Conservation (phyloP, 2,329 filamentous ascomycete genomes). For the Huntiella omanensis region DNA sequence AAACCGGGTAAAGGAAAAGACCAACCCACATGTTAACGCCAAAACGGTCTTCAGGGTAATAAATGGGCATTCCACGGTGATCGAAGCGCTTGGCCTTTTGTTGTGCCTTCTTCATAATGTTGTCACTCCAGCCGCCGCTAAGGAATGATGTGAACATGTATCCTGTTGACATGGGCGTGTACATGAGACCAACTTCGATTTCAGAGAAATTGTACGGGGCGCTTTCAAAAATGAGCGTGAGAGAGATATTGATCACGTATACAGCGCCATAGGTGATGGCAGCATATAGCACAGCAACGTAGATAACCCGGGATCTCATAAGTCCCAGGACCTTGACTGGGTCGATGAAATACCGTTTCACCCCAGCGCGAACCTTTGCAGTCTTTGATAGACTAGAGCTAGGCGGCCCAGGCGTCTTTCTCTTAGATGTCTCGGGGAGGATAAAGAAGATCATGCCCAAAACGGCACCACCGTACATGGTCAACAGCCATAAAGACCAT, state of each 20-base stretch:
- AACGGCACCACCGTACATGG: constrained; percentile 46
- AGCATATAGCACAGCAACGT: constrained; percentile 55
- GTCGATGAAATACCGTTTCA: constrained; percentile 48
- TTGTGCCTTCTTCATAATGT: constrained; percentile 63
- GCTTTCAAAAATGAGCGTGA: constrained; percentile 49
- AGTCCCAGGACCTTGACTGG: constrained; percentile 53
- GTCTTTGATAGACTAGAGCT: neutral
- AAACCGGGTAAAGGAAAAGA: constrained; percentile 48
- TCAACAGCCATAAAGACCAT: constrained; percentile 60
- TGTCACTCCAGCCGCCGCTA: constrained; percentile 61
- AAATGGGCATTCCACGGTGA: constrained; percentile 43
- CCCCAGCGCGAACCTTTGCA: constrained; percentile 29
- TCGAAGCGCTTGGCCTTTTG: constrained; percentile 50
- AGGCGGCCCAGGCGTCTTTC: constrained; percentile 18
- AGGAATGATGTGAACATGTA: constrained; percentile 51
- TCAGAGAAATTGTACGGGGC: constrained; percentile 50
- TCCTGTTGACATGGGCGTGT: constrained; percentile 57
- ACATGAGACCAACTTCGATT: constrained; percentile 54
- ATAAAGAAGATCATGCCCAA: constrained; percentile 37
- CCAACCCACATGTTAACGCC: constrained; percentile 66
- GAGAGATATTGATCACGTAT: constrained; percentile 59
- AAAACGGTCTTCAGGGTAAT: constrained; percentile 64
- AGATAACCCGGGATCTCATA: constrained; percentile 55
- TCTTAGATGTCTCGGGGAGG: constrained; percentile 45
- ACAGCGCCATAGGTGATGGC: constrained; percentile 57